A percentile compares a stretch with the other conserved stretches of the same genome.
These are phyloP conservation scores for Austroboletus eburneus DNA, from an alignment of 768 basidiomycete genomes.

Conservation along the genomic window DNA sequence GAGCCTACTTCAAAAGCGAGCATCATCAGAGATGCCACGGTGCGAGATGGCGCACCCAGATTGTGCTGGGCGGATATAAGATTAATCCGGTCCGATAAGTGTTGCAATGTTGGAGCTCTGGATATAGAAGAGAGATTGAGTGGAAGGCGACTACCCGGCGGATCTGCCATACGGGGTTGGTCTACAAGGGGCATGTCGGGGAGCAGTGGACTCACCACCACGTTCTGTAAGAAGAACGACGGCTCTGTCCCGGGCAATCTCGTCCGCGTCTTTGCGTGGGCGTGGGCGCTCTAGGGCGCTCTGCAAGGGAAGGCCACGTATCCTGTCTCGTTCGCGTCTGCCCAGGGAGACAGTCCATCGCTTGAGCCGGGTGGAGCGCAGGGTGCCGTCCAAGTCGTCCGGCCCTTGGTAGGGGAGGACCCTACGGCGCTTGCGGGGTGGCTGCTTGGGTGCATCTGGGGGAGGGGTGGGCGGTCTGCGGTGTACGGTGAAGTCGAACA, in stretches of 20 bases:
- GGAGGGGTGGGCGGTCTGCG: constrained; percentile 66
- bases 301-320: constrained; percentile 49
- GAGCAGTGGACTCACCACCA: constrained; percentile 42
- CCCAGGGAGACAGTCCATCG: constrained; percentile 71
- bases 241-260: constrained; percentile 67
- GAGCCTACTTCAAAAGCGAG: constrained; percentile 70
- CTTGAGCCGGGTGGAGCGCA: constrained; percentile 65
- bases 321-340: constrained; percentile 69
- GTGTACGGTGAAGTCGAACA: constrained; percentile 75
- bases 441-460: constrained; percentile 54
- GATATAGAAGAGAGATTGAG: constrained; percentile 73
- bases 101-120: constrained; percentile 68
- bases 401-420: constrained; percentile 69
- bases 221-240: constrained; percentile 62
- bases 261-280: constrained; percentile 53
- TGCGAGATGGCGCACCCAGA: constrained; percentile 53
- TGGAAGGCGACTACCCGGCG: constrained; percentile 66
- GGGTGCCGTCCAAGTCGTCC: constrained; percentile 49
- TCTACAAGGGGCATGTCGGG: background rate
- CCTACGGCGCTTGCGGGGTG: constrained; percentile 66
- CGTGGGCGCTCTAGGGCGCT: constrained; percentile 41
- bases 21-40: constrained; percentile 66
- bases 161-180: constrained; percentile 38
- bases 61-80: constrained; percentile 79
- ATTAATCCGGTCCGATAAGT: constrained; percentile 75